These are phyloP conservation scores for Cryptococcus jaspeensis DNA, from an alignment of 1,284 basidiomycete genomes.

Conservation along the genomic window DNA sequence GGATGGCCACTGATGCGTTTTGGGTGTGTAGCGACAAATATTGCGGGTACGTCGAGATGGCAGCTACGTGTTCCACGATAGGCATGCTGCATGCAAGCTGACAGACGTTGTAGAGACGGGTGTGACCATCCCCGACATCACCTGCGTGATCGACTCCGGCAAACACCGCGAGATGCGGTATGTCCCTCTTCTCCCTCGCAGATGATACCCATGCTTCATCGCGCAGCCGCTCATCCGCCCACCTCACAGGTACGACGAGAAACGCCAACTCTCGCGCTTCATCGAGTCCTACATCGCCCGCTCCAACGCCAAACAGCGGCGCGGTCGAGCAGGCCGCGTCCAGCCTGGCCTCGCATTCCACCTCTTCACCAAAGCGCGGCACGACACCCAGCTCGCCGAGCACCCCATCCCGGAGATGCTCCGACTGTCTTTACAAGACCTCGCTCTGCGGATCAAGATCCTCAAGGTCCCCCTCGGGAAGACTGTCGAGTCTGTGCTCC, in stretches of 20 bases:
- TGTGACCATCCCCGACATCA: constrained; percentile 97
- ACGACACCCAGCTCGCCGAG: constrained; percentile 82
- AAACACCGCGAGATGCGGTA: constrained; percentile 89
- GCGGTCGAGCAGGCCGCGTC: constrained; percentile 90
- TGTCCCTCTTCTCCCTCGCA: neutral
- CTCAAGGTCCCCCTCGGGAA: constrained; percentile 85
- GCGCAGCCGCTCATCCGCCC: too few relatives aligned
- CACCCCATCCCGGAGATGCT: constrained; percentile 96
- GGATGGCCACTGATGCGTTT: neutral
- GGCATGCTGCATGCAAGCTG: neutral
- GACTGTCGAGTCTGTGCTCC: constrained; percentile 86
- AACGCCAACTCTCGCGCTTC: constrained; percentile 89
- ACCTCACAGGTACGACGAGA: constrained; percentile 81
- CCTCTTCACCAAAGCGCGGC: constrained; percentile 84
- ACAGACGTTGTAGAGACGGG: constrained; percentile 76
- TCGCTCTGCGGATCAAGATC: constrained; percentile 94
- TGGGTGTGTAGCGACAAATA: constrained; percentile 60
- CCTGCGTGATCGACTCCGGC: constrained; percentile 94
- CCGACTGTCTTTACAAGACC: constrained; percentile 87
- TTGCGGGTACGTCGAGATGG: constrained; percentile 21
- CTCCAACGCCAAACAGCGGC: constrained; percentile 90
- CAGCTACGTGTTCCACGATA: neutral
- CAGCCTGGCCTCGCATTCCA: constrained; percentile 91
- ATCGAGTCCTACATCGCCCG: constrained; percentile 90
- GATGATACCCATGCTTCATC: neutral